Base-by-base conservation (phyloP, 1,284 basidiomycete genomes). In the Macrocystidia cucumis region DNA sequence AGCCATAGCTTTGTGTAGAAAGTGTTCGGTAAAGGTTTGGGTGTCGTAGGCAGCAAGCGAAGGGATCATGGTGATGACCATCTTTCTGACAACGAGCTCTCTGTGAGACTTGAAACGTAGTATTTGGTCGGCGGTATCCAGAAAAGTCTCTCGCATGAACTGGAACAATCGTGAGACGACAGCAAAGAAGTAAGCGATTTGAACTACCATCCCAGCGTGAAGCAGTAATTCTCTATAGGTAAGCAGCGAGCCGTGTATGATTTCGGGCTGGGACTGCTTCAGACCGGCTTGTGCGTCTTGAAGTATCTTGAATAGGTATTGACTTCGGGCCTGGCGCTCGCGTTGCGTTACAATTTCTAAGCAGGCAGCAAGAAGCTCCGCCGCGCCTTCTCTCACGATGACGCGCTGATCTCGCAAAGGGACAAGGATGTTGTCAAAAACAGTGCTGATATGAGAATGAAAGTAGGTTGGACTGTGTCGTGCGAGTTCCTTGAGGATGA, bases 31-130 rank as follows among this genome's bases (percentile, higher is more conserved):
- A 51, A 98, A 98, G 3, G 85, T 88, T 55, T 89, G 79, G 2
- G 87, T 87, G 55, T 97, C 91, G 56, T 96, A 98, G 1, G 84
- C 80, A n/a, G 92, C 92, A 48, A 97, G 76, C 5, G 86, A 88
- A 0, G 93, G 92, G 31, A 97, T 92, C 48, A 97, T 74, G 1
- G 88, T 86, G 50, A 97, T 92, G 42, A 97, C 91, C 61, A 91
- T 90, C 59, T 90, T 88, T 37, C 91, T 78, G 39, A 98, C 85
- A 21, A 90, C 74, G 13, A 75, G 65, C 50, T 98, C 93, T 45
- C 89, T 75, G 55, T 90, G 85, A n/a, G 83, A 77, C 54, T 83
- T 83, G 65, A 91, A 92, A 28, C 78, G 77, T 29, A 98, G 69
- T 34, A 98, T 91, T 46, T 90, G 83, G 44, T 98, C 93, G 43